Evolutionary conservation across 805 yeast species (phyloP), one percentile per base, ranked within the genome.

Genomic region (Candida krabiensis): DNA sequence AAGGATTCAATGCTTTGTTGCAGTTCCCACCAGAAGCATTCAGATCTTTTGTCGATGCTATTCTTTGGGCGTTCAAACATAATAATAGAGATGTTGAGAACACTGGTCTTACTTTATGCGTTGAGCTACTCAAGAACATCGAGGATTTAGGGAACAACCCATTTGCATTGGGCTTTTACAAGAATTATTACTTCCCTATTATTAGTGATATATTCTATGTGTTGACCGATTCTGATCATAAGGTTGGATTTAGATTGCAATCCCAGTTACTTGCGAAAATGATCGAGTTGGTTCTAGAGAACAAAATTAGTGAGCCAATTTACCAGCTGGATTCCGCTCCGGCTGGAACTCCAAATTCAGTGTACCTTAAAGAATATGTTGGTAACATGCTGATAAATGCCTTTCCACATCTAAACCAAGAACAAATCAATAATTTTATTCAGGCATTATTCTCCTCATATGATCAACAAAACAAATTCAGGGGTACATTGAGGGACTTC

Each of bases 1-100:
- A 85, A 57, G 82, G 93, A 13, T 93, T 93, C 73, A 75, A 79
- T 41, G 96, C 97, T 1, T 73, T 93, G 49, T 71, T 88, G 43
- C 86, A 88, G 61, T 75, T 93, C 47, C 95, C 97, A 8, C 91
- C 95, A 3, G 89, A 80, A 46, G 95, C 96, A 17, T 91, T 93
- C 75, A 89, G 86, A 58, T 76, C 88, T 42, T 83, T 93, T 40
- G 80, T 93, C 43, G 91, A 89, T 65, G 95, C 98, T 2, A 90
- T 96, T 31, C 71, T 93, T 56, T 93, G 99, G 99, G 97, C 98
- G 0, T 86, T 93, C 63, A 91, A 93, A 66, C 99, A 93, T 63
- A 93, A 90, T 57, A 90, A 93, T 64, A 80, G 98, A 62, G 98
- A 91, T 39, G 97, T 93, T 39, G 99, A 93, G 64, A 90, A 84